phyloP scores from a whole-genome alignment of 768 basidiomycete species.

The Epithele typhae region DNA sequence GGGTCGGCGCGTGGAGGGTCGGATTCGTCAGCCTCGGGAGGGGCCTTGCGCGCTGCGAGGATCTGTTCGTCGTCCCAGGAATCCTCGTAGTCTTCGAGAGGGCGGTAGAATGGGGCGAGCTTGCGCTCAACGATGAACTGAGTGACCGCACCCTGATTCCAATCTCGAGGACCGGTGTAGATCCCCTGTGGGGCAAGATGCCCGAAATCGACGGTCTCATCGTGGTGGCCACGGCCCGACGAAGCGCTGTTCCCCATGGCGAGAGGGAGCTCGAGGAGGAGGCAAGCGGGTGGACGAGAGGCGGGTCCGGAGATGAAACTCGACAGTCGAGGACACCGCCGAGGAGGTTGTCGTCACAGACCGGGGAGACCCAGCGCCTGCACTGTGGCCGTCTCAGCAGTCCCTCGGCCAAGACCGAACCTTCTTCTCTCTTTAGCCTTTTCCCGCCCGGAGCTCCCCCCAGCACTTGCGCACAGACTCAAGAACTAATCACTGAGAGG shows the following conservation, averaged over 20 bases:
- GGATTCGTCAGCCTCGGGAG: constrained; percentile 44
- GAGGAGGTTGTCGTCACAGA: neutral
- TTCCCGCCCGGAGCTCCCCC: too few species aligned
- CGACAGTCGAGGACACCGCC: too few species aligned
- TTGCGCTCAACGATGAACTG: constrained; percentile 84
- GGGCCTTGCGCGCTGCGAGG: constrained; percentile 72
- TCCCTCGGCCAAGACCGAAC: too few species aligned
- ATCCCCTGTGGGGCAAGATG: constrained; percentile 78
- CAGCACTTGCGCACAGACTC: too few species aligned
- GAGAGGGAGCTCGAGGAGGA: too few species aligned
- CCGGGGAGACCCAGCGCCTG: too few species aligned
- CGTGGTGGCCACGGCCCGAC: constrained; percentile 68
- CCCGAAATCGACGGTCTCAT: constrained; percentile 83
- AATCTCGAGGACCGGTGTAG: constrained; percentile 81
- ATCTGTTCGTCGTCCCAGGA: constrained; percentile 89
- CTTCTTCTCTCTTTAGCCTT: too few species aligned
- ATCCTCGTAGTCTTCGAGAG: constrained; percentile 89
- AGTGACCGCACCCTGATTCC: constrained; percentile 84
- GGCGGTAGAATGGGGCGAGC: constrained; percentile 94
- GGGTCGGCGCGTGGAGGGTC: constrained; percentile 45
- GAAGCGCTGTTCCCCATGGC: constrained; percentile 82
- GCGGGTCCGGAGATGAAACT: too few species aligned
- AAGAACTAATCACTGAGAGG: too few species aligned
- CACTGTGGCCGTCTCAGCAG: too few species aligned
- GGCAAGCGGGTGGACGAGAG: too few species aligned